These are phyloP conservation scores for Metschnikowia baotianmanensis DNA, from an alignment of 805 yeast genomes.

Conservation along the genomic window DNA sequence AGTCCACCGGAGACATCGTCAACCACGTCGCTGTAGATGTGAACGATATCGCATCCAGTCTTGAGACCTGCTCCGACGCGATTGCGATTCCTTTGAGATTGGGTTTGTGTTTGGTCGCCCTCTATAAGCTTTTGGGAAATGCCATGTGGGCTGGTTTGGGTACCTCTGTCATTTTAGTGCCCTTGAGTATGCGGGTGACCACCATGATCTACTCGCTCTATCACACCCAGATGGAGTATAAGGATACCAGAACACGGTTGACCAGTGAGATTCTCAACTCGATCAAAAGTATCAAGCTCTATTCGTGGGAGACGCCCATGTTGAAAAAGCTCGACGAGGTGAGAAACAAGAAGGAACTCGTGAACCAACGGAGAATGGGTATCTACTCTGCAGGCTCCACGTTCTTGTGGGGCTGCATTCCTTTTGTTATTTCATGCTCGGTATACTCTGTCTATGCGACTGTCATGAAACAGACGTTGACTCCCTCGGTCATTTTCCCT, in stretches of 20 bases:
- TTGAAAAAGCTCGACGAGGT: constrained; percentile 47
- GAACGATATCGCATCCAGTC: constrained; percentile 49
- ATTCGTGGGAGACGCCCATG: constrained; percentile 72
- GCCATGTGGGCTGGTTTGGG: constrained; percentile 58
- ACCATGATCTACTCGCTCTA: constrained; percentile 42
- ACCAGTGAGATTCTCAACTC: constrained; percentile 59
- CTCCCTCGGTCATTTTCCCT: constrained; percentile 41
- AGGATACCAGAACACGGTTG: constrained; percentile 57
- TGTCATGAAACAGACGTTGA: constrained; percentile 25
- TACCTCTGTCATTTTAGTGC: constrained; percentile 54
- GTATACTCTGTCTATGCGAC: constrained; percentile 29
- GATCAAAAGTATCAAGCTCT: constrained; percentile 63
- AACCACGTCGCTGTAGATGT: constrained; percentile 80
- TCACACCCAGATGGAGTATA: constrained; percentile 58
- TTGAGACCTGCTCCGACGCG: constrained; percentile 55
- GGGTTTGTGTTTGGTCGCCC: constrained; percentile 50
- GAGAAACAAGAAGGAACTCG: constrained; percentile 58
- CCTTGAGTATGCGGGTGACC: constrained; percentile 51
- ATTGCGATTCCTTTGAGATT: constrained; percentile 47
- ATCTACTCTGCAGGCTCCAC: constrained; percentile 30
- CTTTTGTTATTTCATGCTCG: constrained; percentile 35
- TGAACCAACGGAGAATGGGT: constrained; percentile 47
- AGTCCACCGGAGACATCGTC: constrained; percentile 75
- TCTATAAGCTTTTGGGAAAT: constrained; percentile 55
- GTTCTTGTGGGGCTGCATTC: constrained; percentile 40